These are phyloP conservation scores for Kalaharituber pfeilii DNA, from an alignment of 2,329 filamentous ascomycete genomes.

Conservation along the genomic window DNA sequence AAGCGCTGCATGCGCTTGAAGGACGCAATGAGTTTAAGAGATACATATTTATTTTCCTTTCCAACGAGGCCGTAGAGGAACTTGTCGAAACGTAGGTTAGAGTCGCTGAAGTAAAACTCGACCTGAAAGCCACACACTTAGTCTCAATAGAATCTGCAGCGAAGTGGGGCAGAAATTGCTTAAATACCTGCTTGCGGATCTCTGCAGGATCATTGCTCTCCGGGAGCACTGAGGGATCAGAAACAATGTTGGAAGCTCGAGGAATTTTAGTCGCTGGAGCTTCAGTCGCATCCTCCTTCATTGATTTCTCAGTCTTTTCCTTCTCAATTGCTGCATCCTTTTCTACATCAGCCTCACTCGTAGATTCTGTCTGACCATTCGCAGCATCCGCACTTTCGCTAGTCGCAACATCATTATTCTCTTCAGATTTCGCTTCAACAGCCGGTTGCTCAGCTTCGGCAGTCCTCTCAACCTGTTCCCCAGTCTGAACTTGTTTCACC, in stretches of 20 bases:
- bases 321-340: background rate
- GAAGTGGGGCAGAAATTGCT: conserved; percentile 7
- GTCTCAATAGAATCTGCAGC: background rate
- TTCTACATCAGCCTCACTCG: conserved; percentile 3
- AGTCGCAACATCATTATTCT: background rate
- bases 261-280: conserved; percentile 14
- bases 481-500: background rate
- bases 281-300: background rate
- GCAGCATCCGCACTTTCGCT: background rate
- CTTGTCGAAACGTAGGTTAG: conserved; percentile 74
- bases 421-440: background rate
- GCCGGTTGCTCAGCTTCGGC: background rate
- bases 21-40: conserved; percentile 56
- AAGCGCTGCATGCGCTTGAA: conserved; percentile 97
- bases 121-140: conserved; percentile 37
- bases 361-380: background rate
- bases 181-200: conserved; percentile 63
- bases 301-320: conserved; percentile 3
- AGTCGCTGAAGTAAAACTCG: conserved; percentile 90
- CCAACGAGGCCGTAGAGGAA: conserved; percentile 70
- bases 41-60: conserved; percentile 61
- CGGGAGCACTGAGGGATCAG: conserved; percentile 47
- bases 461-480: background rate
- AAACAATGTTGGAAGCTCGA: conserved; percentile 45
- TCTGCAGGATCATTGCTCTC: conserved; percentile 60